Evolutionary conservation across 805 yeast species (phyloP).

Genomic region (Ogataea zsoltii): DNA sequence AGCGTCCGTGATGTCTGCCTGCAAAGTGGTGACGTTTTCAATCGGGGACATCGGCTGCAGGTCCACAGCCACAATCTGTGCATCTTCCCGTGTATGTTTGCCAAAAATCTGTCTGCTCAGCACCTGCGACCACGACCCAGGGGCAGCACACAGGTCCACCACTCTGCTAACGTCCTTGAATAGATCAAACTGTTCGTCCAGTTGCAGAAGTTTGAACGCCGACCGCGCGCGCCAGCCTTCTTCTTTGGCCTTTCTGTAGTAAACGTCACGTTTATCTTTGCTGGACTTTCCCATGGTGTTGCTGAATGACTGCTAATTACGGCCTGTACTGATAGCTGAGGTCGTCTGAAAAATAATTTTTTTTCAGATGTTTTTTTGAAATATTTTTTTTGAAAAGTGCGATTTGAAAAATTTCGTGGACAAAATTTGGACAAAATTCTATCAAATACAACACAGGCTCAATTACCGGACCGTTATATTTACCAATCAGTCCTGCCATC

Average conservation of each 20-base stretch:
- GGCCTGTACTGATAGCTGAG: too few relatives aligned
- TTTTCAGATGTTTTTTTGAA: slow-evolving; percentile 7
- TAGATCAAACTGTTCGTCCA: slow-evolving; percentile 86
- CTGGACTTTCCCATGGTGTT: slow-evolving; percentile 84
- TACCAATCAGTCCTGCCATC: too few relatives aligned
- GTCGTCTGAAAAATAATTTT: not conserved
- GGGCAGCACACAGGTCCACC: slow-evolving; percentile 97
- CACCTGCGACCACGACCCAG: slow-evolving; percentile 98
- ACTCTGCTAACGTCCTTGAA: slow-evolving; percentile 76
- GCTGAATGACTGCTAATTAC: not conserved
- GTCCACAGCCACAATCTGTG: slow-evolving; percentile 89
- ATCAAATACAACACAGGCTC: too few relatives aligned
- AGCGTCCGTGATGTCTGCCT: slow-evolving; percentile 98
- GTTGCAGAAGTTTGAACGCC: slow-evolving; percentile 88
- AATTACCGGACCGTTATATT: too few relatives aligned
- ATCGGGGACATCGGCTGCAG: slow-evolving; percentile 97
- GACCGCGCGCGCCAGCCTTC: slow-evolving; percentile 98
- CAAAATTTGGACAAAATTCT: not conserved
- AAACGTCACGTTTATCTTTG: slow-evolving; percentile 91
- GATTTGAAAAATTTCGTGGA: not conserved
- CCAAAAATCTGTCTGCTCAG: slow-evolving; percentile 65
- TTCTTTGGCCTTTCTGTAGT: slow-evolving; percentile 92
- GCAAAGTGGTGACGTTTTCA: slow-evolving; percentile 84
- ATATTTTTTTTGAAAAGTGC: slow-evolving; percentile 1
- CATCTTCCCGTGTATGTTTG: slow-evolving; percentile 29